Conservation (phyloP, 345 rosid species). For the Boechera stricta region DNA sequence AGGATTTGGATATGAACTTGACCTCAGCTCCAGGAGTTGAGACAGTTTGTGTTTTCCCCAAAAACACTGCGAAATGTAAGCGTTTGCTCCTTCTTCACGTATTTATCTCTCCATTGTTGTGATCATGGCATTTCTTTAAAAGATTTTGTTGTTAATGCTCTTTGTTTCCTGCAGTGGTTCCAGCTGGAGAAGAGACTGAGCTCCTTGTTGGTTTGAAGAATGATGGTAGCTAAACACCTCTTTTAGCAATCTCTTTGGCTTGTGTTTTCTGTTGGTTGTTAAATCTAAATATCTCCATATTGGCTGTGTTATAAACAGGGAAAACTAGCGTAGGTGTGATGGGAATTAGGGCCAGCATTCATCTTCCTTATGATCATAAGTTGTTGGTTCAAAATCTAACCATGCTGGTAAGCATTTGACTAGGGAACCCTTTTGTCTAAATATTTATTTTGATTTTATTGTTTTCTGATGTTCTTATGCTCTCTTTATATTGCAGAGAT, state of each 20-base stretch:
- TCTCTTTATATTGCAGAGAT: constrained; percentile 57
- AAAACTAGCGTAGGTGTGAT: constrained; percentile 65
- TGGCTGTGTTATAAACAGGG: constrained; percentile 53
- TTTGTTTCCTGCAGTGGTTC: constrained; percentile 61
- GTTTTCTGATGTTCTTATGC: constrained; percentile 8
- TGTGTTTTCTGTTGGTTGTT: background rate
- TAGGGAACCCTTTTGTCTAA: background rate
- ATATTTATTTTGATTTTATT: constrained; percentile 13
- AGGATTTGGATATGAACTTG: constrained; percentile 61
- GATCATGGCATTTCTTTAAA: background rate
- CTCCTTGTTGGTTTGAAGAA: constrained; percentile 85
- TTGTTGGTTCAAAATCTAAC: constrained; percentile 89
- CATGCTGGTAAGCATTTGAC: constrained; percentile 58
- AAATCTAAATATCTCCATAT: constrained; percentile 11
- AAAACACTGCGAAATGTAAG: constrained; percentile 76
- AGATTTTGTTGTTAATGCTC: background rate
- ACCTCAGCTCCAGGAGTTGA: constrained; percentile 75
- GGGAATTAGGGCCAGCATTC: constrained; percentile 90
- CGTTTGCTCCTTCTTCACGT: background rate
- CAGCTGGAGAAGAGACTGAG: constrained; percentile 89
- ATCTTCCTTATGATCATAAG: constrained; percentile 81
- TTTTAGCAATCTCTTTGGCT: background rate
- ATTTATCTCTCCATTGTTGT: background rate
- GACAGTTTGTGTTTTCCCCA: constrained; percentile 79
- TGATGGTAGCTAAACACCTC: constrained; percentile 60